Evolutionary conservation across 495 filamentous ascomycete genomes (phyloP).

Genomic region (Cercophora scortea): DNA sequence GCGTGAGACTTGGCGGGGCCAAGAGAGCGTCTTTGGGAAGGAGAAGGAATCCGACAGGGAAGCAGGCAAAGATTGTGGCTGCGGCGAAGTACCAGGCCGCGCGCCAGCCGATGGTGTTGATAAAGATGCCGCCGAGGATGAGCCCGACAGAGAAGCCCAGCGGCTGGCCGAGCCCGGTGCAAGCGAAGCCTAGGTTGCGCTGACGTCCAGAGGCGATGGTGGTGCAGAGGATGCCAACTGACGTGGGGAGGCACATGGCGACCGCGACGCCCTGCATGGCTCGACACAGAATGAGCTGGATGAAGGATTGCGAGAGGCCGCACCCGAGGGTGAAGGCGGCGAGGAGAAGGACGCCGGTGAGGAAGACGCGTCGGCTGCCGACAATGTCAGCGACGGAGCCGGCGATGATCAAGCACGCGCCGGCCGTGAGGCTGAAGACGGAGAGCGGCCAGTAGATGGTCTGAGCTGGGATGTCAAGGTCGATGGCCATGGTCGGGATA

Average conservation of each 20-base stretch:
- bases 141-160: slow-evolving; percentile 49
- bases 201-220: slow-evolving; percentile 21
- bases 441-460: slow-evolving; percentile 43
- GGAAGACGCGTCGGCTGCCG: slow-evolving; percentile 35
- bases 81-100: slow-evolving; percentile 9
- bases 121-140: slow-evolving; percentile 46
- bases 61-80: slow-evolving; percentile 1
- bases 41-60: background rate
- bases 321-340: slow-evolving; percentile 34
- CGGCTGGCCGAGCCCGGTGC: slow-evolving; percentile 40
- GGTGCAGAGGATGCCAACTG: slow-evolving; percentile 39
- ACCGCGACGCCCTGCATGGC: slow-evolving; percentile 41
- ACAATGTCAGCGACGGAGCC: slow-evolving; percentile 48
- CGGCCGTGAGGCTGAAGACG: slow-evolving; percentile 34
- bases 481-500: slow-evolving; percentile 39
- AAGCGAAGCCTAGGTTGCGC: slow-evolving; percentile 47
- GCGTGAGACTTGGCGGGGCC: background rate
- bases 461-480: slow-evolving; percentile 8
- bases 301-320: slow-evolving; percentile 32
- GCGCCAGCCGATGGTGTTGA: slow-evolving; percentile 18
- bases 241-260: slow-evolving; percentile 43
- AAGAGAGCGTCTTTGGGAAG: background rate
- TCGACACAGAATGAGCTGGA: slow-evolving; percentile 47
- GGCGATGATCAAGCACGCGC: slow-evolving; percentile 38
- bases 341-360: slow-evolving; percentile 37